Base-by-base conservation (phyloP, 495 filamentous ascomycete species). In the Neurospora terricola region DNA sequence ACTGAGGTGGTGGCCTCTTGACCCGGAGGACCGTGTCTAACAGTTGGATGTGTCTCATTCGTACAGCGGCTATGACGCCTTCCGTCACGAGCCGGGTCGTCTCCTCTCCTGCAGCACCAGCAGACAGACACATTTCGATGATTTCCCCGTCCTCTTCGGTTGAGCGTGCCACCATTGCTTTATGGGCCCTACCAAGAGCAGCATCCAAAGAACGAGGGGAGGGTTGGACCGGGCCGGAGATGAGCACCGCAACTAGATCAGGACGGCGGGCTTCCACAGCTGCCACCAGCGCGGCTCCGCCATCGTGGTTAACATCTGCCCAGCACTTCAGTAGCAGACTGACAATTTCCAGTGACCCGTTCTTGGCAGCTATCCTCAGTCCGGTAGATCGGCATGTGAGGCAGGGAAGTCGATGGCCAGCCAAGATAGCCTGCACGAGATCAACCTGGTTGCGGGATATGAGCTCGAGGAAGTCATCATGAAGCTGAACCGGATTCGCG, bases 391-490 rank as follows among this genome's bases (percentile, higher is more conserved):
- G 78, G 36, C 79, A 81, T 21, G 76, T 36, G 5, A 78, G 75
- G 21, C 79, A 81, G 4, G 79, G 79, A 0, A 79, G 69, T 30
- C 77, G 77, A 16, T 78, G 78, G 21, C 79, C 79, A 16, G 75
- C 77, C 2, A 81, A 48, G 9, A 81, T 73, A 8, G 73, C 66
- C 34, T 72, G 66, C 38, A 81, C 72, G 16, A 81, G 45, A 0
- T 66, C 72, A 4, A 78, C 48, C 0, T 75, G 71, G 40, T 81
- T 72, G 11, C 72, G 74, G 30, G 70, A 79, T 11, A 81, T 70
- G 9, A 74, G 74, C 8, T 78, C 72, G 66, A 76, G 75, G 42
- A 81, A 81, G 40, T 81, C 79, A n/a, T 79, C 78, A 69, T 81
- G 79, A 1, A 81, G 72, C 3, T 71, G 34, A 10, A 75, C 74